A percentile compares a stretch with the other conserved stretches of the same genome.
Evolutionary conservation across 257 asterid genomes (phyloP).

Genomic region (Osmanthus fragrans): DNA sequence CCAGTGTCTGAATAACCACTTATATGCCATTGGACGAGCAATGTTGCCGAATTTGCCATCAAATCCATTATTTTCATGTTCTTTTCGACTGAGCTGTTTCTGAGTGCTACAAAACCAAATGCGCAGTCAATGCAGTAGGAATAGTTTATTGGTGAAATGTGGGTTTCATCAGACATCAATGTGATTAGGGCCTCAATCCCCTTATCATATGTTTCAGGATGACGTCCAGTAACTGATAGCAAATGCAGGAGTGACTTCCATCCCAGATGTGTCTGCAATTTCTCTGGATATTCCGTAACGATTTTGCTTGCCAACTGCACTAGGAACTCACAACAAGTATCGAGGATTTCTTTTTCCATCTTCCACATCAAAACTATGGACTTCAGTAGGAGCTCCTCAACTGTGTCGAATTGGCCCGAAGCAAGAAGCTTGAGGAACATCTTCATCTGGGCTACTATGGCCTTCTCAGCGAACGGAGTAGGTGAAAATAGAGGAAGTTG

Average conservation of each 20-base stretch:
- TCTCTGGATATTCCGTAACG: constrained; percentile 59
- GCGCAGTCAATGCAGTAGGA: constrained; percentile 80
- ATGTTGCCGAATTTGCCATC: constrained; percentile 62
- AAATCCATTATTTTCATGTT: constrained; percentile 72
- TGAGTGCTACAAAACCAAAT: constrained; percentile 77
- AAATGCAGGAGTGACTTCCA: constrained; percentile 84
- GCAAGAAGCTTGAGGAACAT: constrained; percentile 70
- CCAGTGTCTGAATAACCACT: constrained; percentile 79
- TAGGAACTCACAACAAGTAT: constrained; percentile 57
- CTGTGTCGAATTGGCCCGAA: constrained; percentile 41
- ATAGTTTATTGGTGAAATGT: constrained; percentile 62
- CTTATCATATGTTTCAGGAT: constrained; percentile 76
- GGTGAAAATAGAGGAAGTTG: constrained; percentile 85
- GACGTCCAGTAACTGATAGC: constrained; percentile 84
- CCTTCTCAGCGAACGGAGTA: constrained; percentile 81
- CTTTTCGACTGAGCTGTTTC: constrained; percentile 73
- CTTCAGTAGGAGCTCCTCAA: constrained; percentile 79
- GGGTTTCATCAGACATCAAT: constrained; percentile 55
- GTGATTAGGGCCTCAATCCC: constrained; percentile 64
- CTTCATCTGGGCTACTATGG: constrained; percentile 61
- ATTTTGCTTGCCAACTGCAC: constrained; percentile 59
- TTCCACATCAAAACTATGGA: constrained; percentile 85
- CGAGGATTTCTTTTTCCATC: constrained; percentile 71
- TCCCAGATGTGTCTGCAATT: constrained; percentile 61
- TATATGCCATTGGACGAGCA: constrained; percentile 75